phyloP scores from a whole-genome alignment of 2,329 filamentous ascomycete species.

The Penicillium sp. region DNA sequence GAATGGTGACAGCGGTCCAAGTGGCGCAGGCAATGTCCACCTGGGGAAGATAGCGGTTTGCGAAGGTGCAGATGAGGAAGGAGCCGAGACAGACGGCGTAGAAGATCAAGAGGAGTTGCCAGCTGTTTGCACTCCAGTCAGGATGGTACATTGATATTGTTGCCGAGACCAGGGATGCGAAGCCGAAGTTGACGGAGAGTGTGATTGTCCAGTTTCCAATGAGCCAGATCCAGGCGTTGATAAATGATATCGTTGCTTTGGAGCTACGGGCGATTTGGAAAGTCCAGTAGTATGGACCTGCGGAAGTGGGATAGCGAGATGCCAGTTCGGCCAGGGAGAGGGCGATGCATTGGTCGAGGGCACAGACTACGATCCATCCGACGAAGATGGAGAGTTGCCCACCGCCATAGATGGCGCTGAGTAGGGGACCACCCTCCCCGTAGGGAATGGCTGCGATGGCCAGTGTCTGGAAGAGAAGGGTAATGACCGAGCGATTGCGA shows the following conservation, averaged over 20 bases:
- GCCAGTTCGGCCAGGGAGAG: slow-evolving; percentile 53
- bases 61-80: slow-evolving; percentile 64
- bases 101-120: slow-evolving; percentile 71
- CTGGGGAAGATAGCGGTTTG: slow-evolving; percentile 65
- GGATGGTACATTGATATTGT: slow-evolving; percentile 55
- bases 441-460: slow-evolving; percentile 62
- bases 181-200: slow-evolving; percentile 54
- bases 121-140: slow-evolving; percentile 53
- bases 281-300: slow-evolving; percentile 55
- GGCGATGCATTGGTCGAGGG: slow-evolving; percentile 54
- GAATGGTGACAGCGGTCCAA: slow-evolving; percentile 56
- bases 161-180: slow-evolving; percentile 54
- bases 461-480: slow-evolving; percentile 60
- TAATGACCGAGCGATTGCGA: slow-evolving; percentile 60
- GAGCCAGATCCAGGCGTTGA: slow-evolving; percentile 50
- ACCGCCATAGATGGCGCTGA: slow-evolving; percentile 45
- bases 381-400: slow-evolving; percentile 57
- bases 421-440: slow-evolving; percentile 44
- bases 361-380: slow-evolving; percentile 55
- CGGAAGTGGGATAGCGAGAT: slow-evolving; percentile 53
- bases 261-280: slow-evolving; percentile 47
- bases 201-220: slow-evolving; percentile 23
- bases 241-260: slow-evolving; percentile 50
- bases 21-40: slow-evolving; percentile 59
- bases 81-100: slow-evolving; percentile 64